Conservation (phyloP, 352 stramenopile genomes). For the Blastocystis sp. region DNA sequence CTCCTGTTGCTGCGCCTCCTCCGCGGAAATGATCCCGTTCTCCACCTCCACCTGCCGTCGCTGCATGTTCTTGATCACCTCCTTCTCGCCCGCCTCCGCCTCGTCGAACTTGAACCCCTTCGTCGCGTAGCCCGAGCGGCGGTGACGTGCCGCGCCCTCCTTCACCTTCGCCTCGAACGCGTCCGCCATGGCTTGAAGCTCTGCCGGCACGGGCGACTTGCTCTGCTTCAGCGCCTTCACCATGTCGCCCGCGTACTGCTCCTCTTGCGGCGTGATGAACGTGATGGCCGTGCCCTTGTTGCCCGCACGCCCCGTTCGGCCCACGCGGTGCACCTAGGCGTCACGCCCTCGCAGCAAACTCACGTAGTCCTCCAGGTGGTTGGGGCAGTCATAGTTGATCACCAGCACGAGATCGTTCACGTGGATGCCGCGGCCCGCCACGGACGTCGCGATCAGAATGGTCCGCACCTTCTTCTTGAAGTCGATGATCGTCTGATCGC, state of each 20-base stretch:
- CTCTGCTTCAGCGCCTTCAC: slow-evolving; percentile 87
- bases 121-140: slow-evolving; percentile 91
- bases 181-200: slow-evolving; percentile 86
- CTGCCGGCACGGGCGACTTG: slow-evolving; percentile 79
- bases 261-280: slow-evolving; percentile 94
- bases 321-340: slow-evolving; percentile 88
- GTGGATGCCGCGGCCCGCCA: slow-evolving; percentile 94
- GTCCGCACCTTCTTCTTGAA: slow-evolving; percentile 92
- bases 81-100: slow-evolving; percentile 90
- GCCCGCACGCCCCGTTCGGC: slow-evolving; percentile 88
- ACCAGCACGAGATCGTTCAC: slow-evolving; percentile 95
- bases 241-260: slow-evolving; percentile 93
- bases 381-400: slow-evolving; percentile 98
- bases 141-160: slow-evolving; percentile 89
- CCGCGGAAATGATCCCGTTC: slow-evolving; percentile 73
- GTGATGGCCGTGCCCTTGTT: slow-evolving; percentile 96
- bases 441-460: slow-evolving; percentile 84
- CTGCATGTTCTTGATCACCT: slow-evolving; percentile 86
- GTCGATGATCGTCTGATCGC: slow-evolving; percentile 95
- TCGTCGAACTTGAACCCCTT: slow-evolving; percentile 97
- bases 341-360: background rate
- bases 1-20: slow-evolving; percentile 69
- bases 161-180: slow-evolving; percentile 92
- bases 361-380: slow-evolving; percentile 97
- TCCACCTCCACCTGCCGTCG: slow-evolving; percentile 84